These are phyloP conservation scores for Tripterygium wilfordii DNA, from an alignment of 177 flowering plant species.

Conservation along the genomic window DNA sequence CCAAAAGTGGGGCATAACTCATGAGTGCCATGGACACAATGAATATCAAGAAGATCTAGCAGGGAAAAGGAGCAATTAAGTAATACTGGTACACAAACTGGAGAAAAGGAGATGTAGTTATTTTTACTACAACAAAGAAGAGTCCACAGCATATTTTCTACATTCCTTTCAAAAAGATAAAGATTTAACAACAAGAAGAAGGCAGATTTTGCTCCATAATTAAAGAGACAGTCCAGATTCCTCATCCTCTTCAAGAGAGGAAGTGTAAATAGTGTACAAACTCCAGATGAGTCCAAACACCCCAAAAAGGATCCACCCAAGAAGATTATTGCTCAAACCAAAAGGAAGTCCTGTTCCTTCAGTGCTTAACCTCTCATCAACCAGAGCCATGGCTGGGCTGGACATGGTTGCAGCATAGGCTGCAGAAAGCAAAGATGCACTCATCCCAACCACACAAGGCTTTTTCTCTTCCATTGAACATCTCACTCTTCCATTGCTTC, in stretches of 20 bases:
- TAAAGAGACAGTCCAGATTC: slow-evolving; percentile 93
- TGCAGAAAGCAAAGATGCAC: slow-evolving; percentile 57
- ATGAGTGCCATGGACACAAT: too few species aligned
- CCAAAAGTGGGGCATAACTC: too few species aligned
- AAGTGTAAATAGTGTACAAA: slow-evolving; percentile 57
- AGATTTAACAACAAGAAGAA: not conserved
- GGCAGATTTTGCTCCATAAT: slow-evolving; percentile 3
- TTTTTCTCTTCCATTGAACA: slow-evolving; percentile 65
- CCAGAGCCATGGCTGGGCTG: slow-evolving; percentile 85
- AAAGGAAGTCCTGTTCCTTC: slow-evolving; percentile 98
- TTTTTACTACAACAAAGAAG: too few species aligned
- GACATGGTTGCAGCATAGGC: slow-evolving; percentile 54
- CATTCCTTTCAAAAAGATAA: too few species aligned
- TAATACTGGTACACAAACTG: too few species aligned
- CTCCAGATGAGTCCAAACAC: slow-evolving; percentile 89
- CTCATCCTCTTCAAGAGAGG: slow-evolving; percentile 89
- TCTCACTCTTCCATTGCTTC: slow-evolving; percentile 53
- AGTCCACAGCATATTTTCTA: too few species aligned
- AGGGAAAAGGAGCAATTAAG: too few species aligned
- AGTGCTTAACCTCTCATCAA: slow-evolving; percentile 93
- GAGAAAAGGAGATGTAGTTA: too few species aligned
- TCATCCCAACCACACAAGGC: slow-evolving; percentile 31
- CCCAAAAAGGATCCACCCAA: slow-evolving; percentile 93
- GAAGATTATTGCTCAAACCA: slow-evolving; percentile 89
- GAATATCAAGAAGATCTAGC: too few species aligned